Conservation (phyloP, 139 green algal genomes). For the Chlorella sp. region DNA sequence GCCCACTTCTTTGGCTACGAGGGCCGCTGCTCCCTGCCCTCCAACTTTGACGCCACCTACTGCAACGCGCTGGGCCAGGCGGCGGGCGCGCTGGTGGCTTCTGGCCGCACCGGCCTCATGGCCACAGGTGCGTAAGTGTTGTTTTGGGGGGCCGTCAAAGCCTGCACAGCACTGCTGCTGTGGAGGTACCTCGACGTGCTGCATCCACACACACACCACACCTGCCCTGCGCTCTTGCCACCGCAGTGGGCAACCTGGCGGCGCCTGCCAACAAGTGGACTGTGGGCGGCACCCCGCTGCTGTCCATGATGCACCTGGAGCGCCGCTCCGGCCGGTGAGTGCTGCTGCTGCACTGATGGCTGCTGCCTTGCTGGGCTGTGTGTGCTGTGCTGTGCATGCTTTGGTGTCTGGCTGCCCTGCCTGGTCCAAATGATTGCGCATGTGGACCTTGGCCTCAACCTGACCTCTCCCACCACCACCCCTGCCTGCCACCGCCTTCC, state of each 20-base stretch:
- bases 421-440: too few species aligned
- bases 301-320: conserved; percentile 65
- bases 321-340: conserved; percentile 46
- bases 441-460: too few species aligned
- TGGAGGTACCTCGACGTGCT: too few species aligned
- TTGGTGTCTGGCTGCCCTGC: too few species aligned
- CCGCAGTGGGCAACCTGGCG: conserved; percentile 23
- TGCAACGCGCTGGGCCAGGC: conserved; percentile 64
- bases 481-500: too few species aligned
- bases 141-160: too few species aligned
- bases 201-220: too few species aligned
- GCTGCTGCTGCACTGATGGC: neutral
- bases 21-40: conserved; percentile 67
- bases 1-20: conserved; percentile 72
- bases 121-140: conserved; percentile 37
- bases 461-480: too few species aligned
- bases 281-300: conserved; percentile 62
- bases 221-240: too few species aligned
- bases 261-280: conserved; percentile 49
- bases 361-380: too few species aligned
- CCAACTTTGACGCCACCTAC: conserved; percentile 81
- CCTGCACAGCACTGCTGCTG: too few species aligned
- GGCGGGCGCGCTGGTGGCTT: conserved; percentile 56
- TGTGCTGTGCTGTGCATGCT: too few species aligned
- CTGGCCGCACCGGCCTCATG: conserved; percentile 68